These are phyloP conservation scores for Scheffersomyces stipitis DNA, from an alignment of 805 yeast genomes.

Conservation along the genomic window DNA sequence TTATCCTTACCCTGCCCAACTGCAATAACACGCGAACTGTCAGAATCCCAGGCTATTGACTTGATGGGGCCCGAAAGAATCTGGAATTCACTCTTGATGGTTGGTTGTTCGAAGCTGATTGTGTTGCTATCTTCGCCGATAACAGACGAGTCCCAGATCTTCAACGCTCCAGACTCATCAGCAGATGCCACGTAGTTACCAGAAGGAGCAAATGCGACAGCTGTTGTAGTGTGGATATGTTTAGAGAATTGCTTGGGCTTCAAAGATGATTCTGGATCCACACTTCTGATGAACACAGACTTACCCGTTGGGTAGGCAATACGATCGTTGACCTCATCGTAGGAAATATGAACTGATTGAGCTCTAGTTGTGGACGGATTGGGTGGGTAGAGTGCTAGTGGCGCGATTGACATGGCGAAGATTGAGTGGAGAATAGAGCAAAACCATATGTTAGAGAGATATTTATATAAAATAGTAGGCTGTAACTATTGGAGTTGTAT, in stretches of 20 bases:
- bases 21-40: constrained; percentile 79
- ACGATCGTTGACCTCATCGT: constrained; percentile 65
- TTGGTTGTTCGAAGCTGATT: constrained; percentile 43
- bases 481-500: too few species aligned
- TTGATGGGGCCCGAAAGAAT: constrained; percentile 78
- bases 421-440: too few species aligned
- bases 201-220: constrained; percentile 83
- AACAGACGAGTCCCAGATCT: constrained; percentile 70
- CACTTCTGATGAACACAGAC: constrained; percentile 69
- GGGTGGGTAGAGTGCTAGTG: constrained; percentile 56
- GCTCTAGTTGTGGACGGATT: constrained; percentile 78
- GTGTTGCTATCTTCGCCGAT: constrained; percentile 33
- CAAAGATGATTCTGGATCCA: constrained; percentile 48
- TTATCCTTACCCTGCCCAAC: constrained; percentile 93
- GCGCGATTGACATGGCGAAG: constrained; percentile 30
- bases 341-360: constrained; percentile 68
- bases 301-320: constrained; percentile 83
- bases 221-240: constrained; percentile 73
- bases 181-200: constrained; percentile 92
- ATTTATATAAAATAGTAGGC: too few species aligned
- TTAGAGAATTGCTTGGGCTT: constrained; percentile 64
- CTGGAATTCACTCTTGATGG: constrained; percentile 76
- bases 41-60: constrained; percentile 91
- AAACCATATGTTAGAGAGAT: too few species aligned
- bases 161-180: constrained; percentile 85